A percentile compares a stretch with the other conserved stretches of the same genome.
Evolutionary conservation across 345 rosid genomes (phyloP).

Genomic region (Acer campestre): DNA sequence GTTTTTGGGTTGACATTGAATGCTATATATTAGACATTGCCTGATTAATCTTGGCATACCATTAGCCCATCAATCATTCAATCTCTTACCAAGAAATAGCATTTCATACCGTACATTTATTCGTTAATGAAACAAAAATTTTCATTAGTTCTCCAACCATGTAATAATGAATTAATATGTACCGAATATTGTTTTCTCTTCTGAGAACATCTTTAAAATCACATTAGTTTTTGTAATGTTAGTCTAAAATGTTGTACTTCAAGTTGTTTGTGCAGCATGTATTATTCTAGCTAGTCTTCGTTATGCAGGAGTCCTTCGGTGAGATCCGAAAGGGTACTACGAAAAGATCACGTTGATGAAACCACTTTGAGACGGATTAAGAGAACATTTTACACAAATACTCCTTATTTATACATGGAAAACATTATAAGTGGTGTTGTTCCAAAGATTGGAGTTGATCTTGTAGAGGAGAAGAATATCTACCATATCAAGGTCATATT

Average conservation of each 20-base stretch:
- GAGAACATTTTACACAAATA: conserved; percentile 21
- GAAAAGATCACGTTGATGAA: conserved; percentile 6
- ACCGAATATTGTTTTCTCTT: background rate
- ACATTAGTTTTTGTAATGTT: background rate
- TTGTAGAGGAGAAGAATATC: conserved; percentile 5
- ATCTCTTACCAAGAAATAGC: no score
- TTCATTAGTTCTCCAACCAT: background rate
- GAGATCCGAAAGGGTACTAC: conserved; percentile 5
- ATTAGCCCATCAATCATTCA: no score
- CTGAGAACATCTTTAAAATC: background rate
- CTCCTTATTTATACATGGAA: conserved; percentile 23
- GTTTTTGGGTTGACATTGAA: no score
- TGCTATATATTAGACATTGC: no score
- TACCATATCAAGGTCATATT: conserved; percentile 20
- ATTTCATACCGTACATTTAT: no score
- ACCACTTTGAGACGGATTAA: conserved; percentile 18
- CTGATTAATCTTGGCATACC: no score
- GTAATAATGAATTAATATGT: no score
- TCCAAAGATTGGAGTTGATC: conserved; percentile 13
- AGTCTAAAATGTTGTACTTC: background rate
- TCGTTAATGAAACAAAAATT: background rate
- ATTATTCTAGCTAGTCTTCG: no score
- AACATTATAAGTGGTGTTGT: conserved; percentile 4
- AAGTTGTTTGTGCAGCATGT: no score
- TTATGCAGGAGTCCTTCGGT: conserved; percentile 16